Percentiles rank a stretch among this genome's conserved stretches.
These are phyloP conservation scores for Actinidia arguta DNA, from an alignment of 179 eudicot genomes.

Conservation along the genomic window DNA sequence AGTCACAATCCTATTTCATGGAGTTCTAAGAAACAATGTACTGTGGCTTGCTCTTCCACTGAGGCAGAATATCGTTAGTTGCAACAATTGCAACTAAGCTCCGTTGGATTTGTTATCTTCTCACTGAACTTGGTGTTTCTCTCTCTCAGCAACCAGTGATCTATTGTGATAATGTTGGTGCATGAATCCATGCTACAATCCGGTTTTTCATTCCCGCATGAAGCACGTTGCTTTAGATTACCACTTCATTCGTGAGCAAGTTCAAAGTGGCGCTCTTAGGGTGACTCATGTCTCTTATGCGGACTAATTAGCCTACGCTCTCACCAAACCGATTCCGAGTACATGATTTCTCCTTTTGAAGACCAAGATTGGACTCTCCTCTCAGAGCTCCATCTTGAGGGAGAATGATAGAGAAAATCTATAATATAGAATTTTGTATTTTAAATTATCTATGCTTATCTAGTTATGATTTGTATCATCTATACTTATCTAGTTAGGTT, in stretches of 20 bases:
- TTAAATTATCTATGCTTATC: no score
- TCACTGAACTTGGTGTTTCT: neutral
- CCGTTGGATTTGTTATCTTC: neutral
- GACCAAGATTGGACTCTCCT: no score
- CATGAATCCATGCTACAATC: neutral
- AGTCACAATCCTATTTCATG: neutral
- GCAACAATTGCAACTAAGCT: neutral
- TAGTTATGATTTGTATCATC: no score
- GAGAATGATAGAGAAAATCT: no score
- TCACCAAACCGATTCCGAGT: slow-evolving; percentile 15
- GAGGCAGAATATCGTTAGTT: neutral
- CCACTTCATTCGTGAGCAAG: slow-evolving; percentile 6
- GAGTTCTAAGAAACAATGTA: neutral
- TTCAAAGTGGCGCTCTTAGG: neutral
- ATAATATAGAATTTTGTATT: no score
- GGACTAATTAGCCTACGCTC: neutral
- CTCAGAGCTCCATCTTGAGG: no score
- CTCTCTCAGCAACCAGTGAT: neutral
- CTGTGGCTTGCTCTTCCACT: neutral
- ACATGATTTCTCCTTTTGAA: no score
- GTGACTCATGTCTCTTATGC: neutral
- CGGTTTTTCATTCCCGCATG: neutral
- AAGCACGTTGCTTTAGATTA: slow-evolving; percentile 7
- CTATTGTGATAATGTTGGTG: slow-evolving; percentile 12
- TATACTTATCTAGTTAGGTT: no score